Evolutionary conservation across 2,329 filamentous ascomycete species (phyloP).

Genomic region (Neopestalotiopsis clavispora): DNA sequence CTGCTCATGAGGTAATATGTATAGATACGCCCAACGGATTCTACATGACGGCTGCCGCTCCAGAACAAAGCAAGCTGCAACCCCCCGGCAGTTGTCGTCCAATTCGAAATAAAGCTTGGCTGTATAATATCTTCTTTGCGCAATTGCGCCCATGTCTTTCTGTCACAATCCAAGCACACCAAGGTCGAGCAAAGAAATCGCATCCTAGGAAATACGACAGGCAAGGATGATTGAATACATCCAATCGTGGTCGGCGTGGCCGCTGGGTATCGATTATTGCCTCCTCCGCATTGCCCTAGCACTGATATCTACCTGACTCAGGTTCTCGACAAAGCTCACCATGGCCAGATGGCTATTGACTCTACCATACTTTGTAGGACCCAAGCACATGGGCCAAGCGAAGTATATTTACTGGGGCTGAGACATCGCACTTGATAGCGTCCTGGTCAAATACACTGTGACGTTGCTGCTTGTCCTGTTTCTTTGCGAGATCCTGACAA

Average conservation of each 20-base stretch:
- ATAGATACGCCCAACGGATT: neutral
- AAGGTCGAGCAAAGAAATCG: neutral
- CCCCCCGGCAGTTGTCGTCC: neutral
- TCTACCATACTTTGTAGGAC: neutral
- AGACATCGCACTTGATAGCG: neutral
- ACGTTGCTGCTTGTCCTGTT: neutral
- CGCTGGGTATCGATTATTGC: neutral
- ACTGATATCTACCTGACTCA: slow-evolving; percentile 1
- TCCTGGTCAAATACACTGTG: neutral
- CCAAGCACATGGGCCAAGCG: neutral
- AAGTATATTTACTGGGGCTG: slow-evolving; percentile 1
- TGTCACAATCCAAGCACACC: neutral
- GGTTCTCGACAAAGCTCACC: neutral
- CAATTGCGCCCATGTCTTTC: neutral
- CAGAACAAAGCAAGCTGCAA: neutral
- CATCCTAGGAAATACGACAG: neutral
- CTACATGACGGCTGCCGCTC: neutral
- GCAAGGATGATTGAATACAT: neutral
- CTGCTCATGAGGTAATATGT: slow-evolving; percentile 1
- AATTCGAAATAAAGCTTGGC: neutral
- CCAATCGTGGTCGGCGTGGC: neutral
- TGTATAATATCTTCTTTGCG: neutral
- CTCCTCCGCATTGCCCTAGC: neutral
- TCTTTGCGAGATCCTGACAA: neutral
- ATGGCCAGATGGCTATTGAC: slow-evolving; percentile 2